Evolutionary conservation across 768 basidiomycete species (phyloP), one percentile per base, ranked within the genome.

Genomic region (Daedaleopsis sinensis): DNA sequence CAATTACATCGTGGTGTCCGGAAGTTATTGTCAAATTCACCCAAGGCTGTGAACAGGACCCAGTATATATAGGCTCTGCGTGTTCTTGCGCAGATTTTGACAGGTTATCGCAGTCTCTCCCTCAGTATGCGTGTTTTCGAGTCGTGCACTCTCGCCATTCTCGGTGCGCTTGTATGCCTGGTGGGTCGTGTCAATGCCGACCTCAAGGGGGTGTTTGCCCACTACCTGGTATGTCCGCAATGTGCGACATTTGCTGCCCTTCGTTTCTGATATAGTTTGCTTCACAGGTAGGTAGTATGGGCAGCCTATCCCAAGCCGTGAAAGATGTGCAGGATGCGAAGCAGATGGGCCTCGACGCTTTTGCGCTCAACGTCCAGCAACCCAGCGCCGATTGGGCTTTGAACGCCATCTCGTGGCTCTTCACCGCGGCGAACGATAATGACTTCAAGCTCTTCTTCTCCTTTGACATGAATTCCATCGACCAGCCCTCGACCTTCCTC

Each of bases 391-490:
- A 23, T 3, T 56, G 59, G 55, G 12, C 55, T 5, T 49, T 46
- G 19, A 32, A 55, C 19, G 59, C 52, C 35, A 54, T 47, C 11
- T 38, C 56, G 72, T 74, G 60, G 74, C 62, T 53, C 57, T 79
- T 74, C 62, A 46, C 67, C 36, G 79, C 69, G 0, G 66, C 73
- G 1, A 77, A 73, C 36, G 62, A 68, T 21, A 58, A 67, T 38
- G 65, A 67, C 44, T 77, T 77, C 71, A 75, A 88, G 70, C 76
- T 93, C 53, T 91, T 91, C 73, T 67, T 93, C 60, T 90, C 88
- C 18, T 83, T 93, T 52, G 91, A 93, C 68, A 91, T 90, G 86
- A 87, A 69, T 66, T 79, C 82, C 54, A 52, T 43, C 53, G 52
- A 13, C 49, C 43, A 37, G 35, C 36, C 38, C 15, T 35, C 36